phyloP scores from a whole-genome alignment of 2,329 filamentous ascomycete species.

The Epichloe brachyelytri region DNA sequence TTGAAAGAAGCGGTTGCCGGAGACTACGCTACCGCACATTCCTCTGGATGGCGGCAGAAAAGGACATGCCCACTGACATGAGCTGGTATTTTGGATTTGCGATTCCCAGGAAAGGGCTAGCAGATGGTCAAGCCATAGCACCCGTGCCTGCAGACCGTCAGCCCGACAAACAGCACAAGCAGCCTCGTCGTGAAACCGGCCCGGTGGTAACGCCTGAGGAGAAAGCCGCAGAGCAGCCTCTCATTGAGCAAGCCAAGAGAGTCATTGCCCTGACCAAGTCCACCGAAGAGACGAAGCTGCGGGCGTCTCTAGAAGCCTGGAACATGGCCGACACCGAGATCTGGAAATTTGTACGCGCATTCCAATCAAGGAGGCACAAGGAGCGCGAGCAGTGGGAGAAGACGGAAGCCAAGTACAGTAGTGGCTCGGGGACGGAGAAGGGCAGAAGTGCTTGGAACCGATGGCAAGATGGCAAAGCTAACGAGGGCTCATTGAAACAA shows the following conservation, averaged over 20 bases:
- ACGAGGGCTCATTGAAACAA: not conserved
- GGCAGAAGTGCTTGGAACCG: constrained; percentile 24
- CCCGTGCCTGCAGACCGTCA: constrained; percentile 15
- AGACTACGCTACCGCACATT: constrained; percentile 47
- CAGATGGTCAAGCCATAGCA: constrained; percentile 20
- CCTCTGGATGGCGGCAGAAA: constrained; percentile 74
- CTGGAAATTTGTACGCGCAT: constrained; percentile 63
- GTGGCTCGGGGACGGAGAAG: constrained; percentile 43
- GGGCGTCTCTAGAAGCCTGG: constrained; percentile 49
- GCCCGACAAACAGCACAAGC: constrained; percentile 7
- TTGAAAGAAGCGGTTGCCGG: constrained; percentile 76
- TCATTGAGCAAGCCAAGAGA: constrained; percentile 36
- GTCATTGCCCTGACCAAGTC: constrained; percentile 36
- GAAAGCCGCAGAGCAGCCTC: constrained; percentile 37
- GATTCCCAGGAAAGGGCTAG: constrained; percentile 46
- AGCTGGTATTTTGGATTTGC: constrained; percentile 86
- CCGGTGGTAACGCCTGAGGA: constrained; percentile 39
- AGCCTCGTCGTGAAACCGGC: constrained; percentile 28
- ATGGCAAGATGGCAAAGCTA: constrained; percentile 20
- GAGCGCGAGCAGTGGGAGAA: constrained; percentile 59
- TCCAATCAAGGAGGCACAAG: constrained; percentile 45
- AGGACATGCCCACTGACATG: constrained; percentile 51
- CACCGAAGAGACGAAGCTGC: constrained; percentile 31
- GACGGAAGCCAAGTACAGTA: constrained; percentile 51
- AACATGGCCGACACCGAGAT: constrained; percentile 63